Evolutionary conservation across 768 basidiomycete species (phyloP), one percentile per base, ranked within the genome.

Genomic region (Leccinellum rugosiceps): DNA sequence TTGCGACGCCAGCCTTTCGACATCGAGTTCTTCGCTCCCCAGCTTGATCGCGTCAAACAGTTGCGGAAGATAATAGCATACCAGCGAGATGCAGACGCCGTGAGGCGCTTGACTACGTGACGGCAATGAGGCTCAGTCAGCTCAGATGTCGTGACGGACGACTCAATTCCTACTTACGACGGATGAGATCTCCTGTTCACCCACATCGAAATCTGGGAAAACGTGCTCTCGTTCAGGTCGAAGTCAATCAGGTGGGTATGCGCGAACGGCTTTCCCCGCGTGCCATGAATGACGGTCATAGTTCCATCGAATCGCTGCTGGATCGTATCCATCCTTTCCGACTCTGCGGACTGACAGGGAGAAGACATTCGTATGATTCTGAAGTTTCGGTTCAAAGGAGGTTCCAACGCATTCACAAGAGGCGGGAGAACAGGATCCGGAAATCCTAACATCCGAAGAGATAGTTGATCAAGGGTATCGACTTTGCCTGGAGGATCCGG

Each of bases 51-150:
- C 56, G 65, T 58, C 26, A 46, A 54, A 60, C n/a, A 70, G 17
- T 13, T 68, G 69, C 7, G 62, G 58, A 43, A 69, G 70, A 31
- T 65, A 68, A 68, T 78, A 83, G 50, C 79, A 81, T 5, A 69
- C 77, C 28, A 84, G 63, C 3, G 79, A 79, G 25, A 82, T 58
- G 52, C 81, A 83, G 23, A 78, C 63, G 38, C 74, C 75, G 15
- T 64, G 55, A 30, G 65, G 49, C 23, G 78, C 52, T 44, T 75
- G 66, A 23, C 79, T 78, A 45, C 8, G 9, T 9, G n/a, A 44
- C 2, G 32, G 51, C 19, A 11, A 32, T 23, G 8, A 38, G 8
- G 32, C 62, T 32, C 60, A 15, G 30, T 47, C 41, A 26, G 21
- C 26, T 35, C 25, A n/a, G 55, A 23, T 8, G 10, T 28, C 8